Evolutionary conservation across 2,329 filamentous ascomycete genomes (phyloP).

Genomic region (Pseudopyrenochaeta lycopersici): DNA sequence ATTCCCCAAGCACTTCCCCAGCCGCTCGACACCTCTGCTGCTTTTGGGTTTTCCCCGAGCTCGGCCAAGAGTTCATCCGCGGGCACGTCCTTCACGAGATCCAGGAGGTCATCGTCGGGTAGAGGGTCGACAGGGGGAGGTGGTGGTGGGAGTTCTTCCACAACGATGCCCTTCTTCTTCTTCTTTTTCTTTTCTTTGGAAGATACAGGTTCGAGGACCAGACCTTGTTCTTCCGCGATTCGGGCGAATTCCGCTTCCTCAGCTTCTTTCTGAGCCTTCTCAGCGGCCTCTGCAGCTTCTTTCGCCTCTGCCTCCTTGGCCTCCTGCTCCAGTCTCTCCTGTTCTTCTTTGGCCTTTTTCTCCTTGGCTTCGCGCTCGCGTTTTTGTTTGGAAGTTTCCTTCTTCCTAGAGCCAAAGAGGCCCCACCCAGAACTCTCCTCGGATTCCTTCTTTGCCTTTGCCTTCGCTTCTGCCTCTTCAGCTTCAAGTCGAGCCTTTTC

Average conservation of each 20-base stretch:
- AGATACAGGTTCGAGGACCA: constrained; percentile 16
- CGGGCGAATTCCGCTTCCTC: constrained; percentile 42
- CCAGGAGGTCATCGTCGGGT: constrained; percentile 42
- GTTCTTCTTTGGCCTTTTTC: constrained; percentile 38
- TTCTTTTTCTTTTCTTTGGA: constrained; percentile 49
- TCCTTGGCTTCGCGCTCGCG: constrained; percentile 39
- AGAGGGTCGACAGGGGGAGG: constrained; percentile 22
- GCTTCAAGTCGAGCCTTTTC: constrained; percentile 17
- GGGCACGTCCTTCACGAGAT: constrained; percentile 45
- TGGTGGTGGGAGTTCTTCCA: constrained; percentile 24
- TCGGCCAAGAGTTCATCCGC: constrained; percentile 46
- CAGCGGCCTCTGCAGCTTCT: constrained; percentile 46
- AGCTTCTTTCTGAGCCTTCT: constrained; percentile 41
- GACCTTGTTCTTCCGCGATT: constrained; percentile 47
- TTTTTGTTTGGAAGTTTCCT: constrained; percentile 40
- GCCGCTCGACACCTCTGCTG: constrained; percentile 32
- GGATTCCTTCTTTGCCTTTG: constrained; percentile 24
- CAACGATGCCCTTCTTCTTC: constrained; percentile 39
- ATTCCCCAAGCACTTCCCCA: constrained; percentile 57
- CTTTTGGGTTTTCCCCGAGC: constrained; percentile 42
- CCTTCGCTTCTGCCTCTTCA: constrained; percentile 28
- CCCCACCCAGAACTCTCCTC: constrained; percentile 37
- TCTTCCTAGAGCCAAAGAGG: constrained; percentile 45
- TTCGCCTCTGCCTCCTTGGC: constrained; percentile 20
- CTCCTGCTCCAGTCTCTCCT: constrained; percentile 35